A percentile compares a stretch with the other conserved stretches of the same genome.
Evolutionary conservation across 225 moss, liverwort and hornwort species (phyloP).

Genomic region (Lunularia cruciata): DNA sequence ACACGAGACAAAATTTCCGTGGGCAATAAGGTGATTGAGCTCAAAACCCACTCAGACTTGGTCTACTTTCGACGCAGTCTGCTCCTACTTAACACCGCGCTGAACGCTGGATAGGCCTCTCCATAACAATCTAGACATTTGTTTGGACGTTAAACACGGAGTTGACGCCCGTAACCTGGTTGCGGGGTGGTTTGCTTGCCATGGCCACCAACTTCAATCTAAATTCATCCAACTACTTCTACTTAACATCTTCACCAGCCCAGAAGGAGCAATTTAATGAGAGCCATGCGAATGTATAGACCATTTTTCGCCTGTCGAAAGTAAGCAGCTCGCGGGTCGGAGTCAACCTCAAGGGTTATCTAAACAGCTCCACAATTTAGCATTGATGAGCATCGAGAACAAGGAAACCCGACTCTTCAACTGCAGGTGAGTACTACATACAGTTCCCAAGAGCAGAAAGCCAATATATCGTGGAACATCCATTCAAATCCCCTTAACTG

Average conservation of each 20-base stretch:
- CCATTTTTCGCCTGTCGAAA: conserved; percentile 99
- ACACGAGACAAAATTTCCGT: conserved; percentile 2
- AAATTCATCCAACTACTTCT: too few species aligned
- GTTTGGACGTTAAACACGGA: neutral
- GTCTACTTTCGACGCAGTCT: neutral
- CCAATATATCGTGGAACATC: too few species aligned
- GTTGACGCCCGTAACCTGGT: too few species aligned
- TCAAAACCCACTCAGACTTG: neutral
- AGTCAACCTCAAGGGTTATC: conserved; percentile 90
- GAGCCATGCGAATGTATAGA: conserved; percentile 88
- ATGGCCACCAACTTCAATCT: too few species aligned
- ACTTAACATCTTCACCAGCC: conserved; percentile 44
- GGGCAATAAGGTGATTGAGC: neutral
- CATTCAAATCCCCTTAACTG: too few species aligned
- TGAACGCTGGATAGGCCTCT: neutral
- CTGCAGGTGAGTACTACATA: too few species aligned
- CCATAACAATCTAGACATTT: neutral
- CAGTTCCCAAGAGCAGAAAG: neutral
- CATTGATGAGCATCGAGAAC: neutral
- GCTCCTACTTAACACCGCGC: neutral
- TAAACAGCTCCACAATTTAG: conserved; percentile 29
- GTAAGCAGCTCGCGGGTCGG: conserved; percentile 90
- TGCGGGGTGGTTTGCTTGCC: too few species aligned
- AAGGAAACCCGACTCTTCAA: neutral
- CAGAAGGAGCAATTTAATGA: conserved; percentile 80